Percentiles rank a stretch among this genome's conserved stretches.
Evolutionary conservation across 805 yeast species (phyloP).

Genomic region (Saccharomycopsis sp.): DNA sequence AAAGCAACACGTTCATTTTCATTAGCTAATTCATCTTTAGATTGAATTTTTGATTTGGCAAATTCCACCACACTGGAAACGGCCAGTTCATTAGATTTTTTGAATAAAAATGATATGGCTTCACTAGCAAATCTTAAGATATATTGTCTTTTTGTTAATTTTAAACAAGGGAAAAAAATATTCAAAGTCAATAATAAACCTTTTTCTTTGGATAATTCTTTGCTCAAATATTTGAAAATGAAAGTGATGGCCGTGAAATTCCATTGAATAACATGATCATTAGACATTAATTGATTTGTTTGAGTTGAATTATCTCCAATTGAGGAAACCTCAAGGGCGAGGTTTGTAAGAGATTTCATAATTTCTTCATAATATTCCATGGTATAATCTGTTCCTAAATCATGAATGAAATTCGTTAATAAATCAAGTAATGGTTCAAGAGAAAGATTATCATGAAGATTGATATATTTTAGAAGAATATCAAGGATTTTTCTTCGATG

Average conservation of each 20-base stretch:
- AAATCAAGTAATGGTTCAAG: conserved; percentile 75
- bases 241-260: conserved; percentile 79
- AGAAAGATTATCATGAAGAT: conserved; percentile 48
- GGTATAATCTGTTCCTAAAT: conserved; percentile 77
- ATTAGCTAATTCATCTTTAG: conserved; percentile 14
- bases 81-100: conserved; percentile 43
- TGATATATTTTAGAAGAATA: conserved; percentile 36
- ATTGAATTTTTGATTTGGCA: conserved; percentile 2
- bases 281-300: conserved; percentile 32
- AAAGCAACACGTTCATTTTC: conserved; percentile 36
- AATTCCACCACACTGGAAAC: conserved; percentile 24
- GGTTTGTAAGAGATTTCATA: conserved; percentile 23
- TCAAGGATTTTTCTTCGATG: conserved; percentile 56
- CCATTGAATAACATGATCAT: conserved; percentile 66
- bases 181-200: conserved; percentile 55
- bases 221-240: conserved; percentile 76
- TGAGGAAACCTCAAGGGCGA: conserved; percentile 1
- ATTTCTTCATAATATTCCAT: conserved; percentile 53
- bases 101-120: conserved; percentile 72
- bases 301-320: conserved; percentile 7
- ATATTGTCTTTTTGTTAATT: conserved; percentile 45
- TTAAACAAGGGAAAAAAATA: conserved; percentile 52
- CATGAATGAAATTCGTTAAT: conserved; percentile 79
- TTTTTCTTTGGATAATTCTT: conserved; percentile 44
- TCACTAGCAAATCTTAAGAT: conserved; percentile 82